These are phyloP conservation scores for Penicillium turbatum DNA, from an alignment of 495 filamentous ascomycete genomes.

Conservation along the genomic window DNA sequence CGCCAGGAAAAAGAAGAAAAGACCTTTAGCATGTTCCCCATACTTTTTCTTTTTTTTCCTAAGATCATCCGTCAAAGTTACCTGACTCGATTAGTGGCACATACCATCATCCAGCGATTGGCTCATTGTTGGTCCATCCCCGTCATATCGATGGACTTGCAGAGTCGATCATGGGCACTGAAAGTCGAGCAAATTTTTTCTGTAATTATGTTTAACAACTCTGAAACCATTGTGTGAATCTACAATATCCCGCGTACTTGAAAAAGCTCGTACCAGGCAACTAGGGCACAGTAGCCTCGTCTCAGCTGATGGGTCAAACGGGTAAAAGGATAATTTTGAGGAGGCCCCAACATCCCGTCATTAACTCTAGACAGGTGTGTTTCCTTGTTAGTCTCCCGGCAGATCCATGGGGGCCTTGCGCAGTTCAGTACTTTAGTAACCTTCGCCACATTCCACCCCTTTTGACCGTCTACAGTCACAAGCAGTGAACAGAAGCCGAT, in stretches of 20 bases:
- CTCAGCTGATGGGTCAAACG: slow-evolving; percentile 20
- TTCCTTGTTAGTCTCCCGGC: slow-evolving; percentile 25
- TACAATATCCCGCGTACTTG: neutral
- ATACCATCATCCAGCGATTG: slow-evolving; percentile 3
- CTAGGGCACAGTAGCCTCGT: slow-evolving; percentile 11
- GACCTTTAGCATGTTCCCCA: neutral
- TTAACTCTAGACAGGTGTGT: slow-evolving; percentile 8
- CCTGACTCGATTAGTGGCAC: neutral
- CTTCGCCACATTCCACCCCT: slow-evolving; percentile 18
- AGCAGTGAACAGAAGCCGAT: neutral
- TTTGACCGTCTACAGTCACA: neutral
- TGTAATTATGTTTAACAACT: neutral
- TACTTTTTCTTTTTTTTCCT: slow-evolving; percentile 1
- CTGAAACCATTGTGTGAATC: neutral
- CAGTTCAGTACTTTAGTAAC: slow-evolving; percentile 10
- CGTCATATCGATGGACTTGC: slow-evolving; percentile 5
- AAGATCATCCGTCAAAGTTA: slow-evolving; percentile 1
- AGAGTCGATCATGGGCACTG: neutral
- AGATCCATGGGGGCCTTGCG: slow-evolving; percentile 19
- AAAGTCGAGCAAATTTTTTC: neutral
- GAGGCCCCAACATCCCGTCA: neutral
- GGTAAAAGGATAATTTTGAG: slow-evolving; percentile 2
- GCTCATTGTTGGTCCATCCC: neutral
- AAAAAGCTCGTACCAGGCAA: slow-evolving; percentile 16
- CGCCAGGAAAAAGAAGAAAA: neutral